Percentiles rank a stretch among this genome's conserved stretches.
Evolutionary conservation across 2,329 filamentous ascomycete genomes (phyloP).

Genomic region (Diaporthe batatas): DNA sequence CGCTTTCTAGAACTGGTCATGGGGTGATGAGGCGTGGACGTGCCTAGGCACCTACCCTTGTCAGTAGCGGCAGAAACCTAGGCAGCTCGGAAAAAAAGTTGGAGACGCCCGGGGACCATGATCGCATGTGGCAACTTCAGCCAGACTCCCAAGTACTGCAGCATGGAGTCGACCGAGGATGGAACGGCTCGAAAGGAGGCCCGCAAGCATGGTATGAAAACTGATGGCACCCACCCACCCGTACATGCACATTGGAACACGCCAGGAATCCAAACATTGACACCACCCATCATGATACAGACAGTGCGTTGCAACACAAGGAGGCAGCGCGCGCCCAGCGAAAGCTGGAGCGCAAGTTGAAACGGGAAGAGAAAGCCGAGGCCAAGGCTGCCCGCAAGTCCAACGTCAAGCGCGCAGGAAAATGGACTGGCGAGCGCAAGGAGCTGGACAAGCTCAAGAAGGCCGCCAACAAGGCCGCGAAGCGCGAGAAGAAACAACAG

Average conservation of each 20-base stretch:
- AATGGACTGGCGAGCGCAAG: conserved; percentile 36
- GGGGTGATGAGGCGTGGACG: not conserved
- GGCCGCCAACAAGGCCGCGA: conserved; percentile 35
- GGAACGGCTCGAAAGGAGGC: not conserved
- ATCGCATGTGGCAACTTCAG: conserved; percentile 2
- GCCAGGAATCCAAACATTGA: not conserved
- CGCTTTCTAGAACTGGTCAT: conserved; percentile 3
- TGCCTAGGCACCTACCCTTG: conserved; percentile 10
- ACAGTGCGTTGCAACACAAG: conserved; percentile 48
- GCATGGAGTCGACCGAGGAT: conserved; percentile 24
- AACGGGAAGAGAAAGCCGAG: conserved; percentile 53
- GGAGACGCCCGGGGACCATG: conserved; percentile 1
- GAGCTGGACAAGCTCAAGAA: conserved; percentile 39
- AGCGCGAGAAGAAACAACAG: conserved; percentile 36
- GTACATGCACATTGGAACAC: too few species aligned
- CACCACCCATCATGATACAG: conserved; percentile 42
- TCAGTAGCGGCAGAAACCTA: conserved; percentile 32
- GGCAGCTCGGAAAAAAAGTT: conserved; percentile 34
- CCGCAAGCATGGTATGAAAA: conserved; percentile 7
- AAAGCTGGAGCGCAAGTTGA: conserved; percentile 55
- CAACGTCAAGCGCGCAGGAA: conserved; percentile 42
- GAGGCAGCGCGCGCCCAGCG: conserved; percentile 47
- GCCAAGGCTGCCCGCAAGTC: conserved; percentile 49
- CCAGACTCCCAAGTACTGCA: conserved; percentile 14
- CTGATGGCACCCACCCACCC: not conserved